phyloP scores from a whole-genome alignment of 148 eudicot species.

The Rhododendron ovatum region DNA sequence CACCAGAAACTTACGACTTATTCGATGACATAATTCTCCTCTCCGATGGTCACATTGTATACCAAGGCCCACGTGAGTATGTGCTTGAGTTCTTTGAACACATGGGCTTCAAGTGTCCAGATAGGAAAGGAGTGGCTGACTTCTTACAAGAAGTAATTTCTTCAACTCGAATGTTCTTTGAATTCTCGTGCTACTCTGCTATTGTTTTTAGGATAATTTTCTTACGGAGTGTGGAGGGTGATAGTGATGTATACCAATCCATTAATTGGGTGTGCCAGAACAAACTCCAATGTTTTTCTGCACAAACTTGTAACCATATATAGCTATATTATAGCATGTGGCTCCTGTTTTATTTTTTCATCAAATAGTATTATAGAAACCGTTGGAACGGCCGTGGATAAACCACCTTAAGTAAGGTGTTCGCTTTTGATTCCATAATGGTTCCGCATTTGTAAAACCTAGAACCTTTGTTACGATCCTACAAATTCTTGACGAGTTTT shows the following conservation, averaged over 20 bases:
- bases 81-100: slow-evolving; percentile 16
- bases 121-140: slow-evolving; percentile 26
- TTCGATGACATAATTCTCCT: slow-evolving; percentile 24
- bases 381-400: background rate
- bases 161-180: background rate
- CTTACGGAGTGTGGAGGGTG: background rate
- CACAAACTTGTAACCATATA: background rate
- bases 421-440: background rate
- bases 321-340: background rate
- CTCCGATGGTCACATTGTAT: slow-evolving; percentile 20
- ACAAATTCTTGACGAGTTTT: background rate
- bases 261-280: background rate
- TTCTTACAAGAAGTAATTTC: slow-evolving; percentile 23
- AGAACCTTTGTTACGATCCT: background rate
- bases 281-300: background rate
- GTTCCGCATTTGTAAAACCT: background rate
- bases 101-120: slow-evolving; percentile 21
- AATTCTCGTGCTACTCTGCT: background rate
- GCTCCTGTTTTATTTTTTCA: background rate
- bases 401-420: background rate
- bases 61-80: slow-evolving; percentile 15
- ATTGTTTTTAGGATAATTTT: background rate
- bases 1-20: slow-evolving; percentile 22
- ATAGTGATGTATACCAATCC: background rate
- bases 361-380: background rate